phyloP scores from a whole-genome alignment of 208 protist species.

The Leishmania major region DNA sequence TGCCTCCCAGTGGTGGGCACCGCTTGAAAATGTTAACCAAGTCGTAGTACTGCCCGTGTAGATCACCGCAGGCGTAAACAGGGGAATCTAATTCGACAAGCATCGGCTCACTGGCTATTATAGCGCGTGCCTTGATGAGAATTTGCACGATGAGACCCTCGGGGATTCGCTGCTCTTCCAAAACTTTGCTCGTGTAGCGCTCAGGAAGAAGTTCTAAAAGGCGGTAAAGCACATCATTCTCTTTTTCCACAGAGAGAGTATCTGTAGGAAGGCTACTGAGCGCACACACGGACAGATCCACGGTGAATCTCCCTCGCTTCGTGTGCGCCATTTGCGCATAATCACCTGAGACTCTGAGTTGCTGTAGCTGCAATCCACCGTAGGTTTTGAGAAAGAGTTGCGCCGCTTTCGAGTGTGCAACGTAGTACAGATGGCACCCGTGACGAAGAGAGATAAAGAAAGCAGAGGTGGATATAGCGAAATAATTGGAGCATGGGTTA shows the following conservation, averaged over 20 bases:
- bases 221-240: conserved; percentile 77
- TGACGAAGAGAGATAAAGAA: not conserved
- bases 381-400: not conserved
- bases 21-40: conserved; percentile 95
- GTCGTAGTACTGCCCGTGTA: conserved; percentile 98
- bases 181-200: conserved; percentile 59
- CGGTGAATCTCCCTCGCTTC: conserved; percentile 20
- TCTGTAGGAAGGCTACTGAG: conserved; percentile 61
- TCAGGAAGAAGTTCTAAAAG: conserved; percentile 73
- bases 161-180: conserved; percentile 62
- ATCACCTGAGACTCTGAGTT: not conserved
- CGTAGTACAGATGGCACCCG: not conserved
- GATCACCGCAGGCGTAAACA: conserved; percentile 98
- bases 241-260: conserved; percentile 60
- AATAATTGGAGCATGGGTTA: not conserved
- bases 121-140: conserved; percentile 46
- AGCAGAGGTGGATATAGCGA: not conserved
- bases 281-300: conserved; percentile 51
- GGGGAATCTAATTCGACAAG: conserved; percentile 76
- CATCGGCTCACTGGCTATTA: conserved; percentile 77
- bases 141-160: conserved; percentile 72
- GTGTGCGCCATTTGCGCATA: conserved; percentile 20
- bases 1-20: conserved; percentile 65
- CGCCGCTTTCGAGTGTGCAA: not conserved
- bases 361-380: not conserved